Evolutionary conservation across 192 early-diverging fungal genomes (phyloP), one percentile per base, ranked within the genome.

Genomic region (Podila epicladia): DNA sequence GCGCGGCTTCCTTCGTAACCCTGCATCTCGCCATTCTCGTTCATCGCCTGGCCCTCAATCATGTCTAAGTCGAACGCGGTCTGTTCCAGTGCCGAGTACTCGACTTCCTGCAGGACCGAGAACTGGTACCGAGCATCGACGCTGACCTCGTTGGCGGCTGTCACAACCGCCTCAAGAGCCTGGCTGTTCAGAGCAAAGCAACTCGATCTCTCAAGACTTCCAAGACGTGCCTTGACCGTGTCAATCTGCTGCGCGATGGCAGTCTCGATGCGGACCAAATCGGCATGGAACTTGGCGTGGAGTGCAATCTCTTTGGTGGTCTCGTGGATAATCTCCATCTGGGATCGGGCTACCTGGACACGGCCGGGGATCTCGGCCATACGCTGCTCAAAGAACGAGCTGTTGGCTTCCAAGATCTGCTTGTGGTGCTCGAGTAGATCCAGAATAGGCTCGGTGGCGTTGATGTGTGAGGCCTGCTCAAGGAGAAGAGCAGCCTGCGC

Each of bases 211-310:
- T 80, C 77, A 37, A 80, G 41, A 53, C 77, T 73, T 12, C 77
- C 77, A 3, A 72, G 57, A 33, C 77, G 59, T 22, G 67, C 77
- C 48, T 73, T 72, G 57, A 80, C 77, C 37, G 71, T 66, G 24
- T 80, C 77, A 31, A 80, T 80, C 58, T 80, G 77, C 22, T 80
- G 77, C 38, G 71, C 70, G 41, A 80, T 80, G 15, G 77, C 71
- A 0, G 77, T 73, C 50, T 80, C 77, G 17, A 80, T 72, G 20
- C 77, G 77, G 29, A 80, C 77, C 8, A 80, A 66, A 50, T 80
- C 77, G 0, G 77, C 77, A 33, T 69, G 77, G 71, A 80, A 80
- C 71, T 80, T 80, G 65, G 62, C 77, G 53, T 80, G 77, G 22
- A 80, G 61, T 1, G 77, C 77, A 61, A 80, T 80, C 71, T 80